Conservation (phyloP, 495 filamentous ascomycete genomes). For the Bryoglossum gracile region DNA sequence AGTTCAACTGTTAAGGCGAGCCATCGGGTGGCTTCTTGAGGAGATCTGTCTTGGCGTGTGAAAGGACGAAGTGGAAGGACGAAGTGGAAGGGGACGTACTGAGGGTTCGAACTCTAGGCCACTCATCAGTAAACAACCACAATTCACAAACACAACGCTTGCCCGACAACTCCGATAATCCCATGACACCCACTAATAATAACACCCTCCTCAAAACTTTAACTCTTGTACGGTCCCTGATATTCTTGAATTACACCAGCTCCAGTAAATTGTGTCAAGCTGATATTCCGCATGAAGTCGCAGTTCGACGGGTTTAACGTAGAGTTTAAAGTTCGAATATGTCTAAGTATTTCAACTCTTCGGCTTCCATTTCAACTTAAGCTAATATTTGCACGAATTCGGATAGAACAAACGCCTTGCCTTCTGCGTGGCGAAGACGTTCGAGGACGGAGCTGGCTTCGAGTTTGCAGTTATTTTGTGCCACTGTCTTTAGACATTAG, state of each 20-base stretch:
- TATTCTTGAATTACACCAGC: constrained; percentile 16
- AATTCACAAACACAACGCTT: neutral
- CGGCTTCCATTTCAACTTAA: constrained; percentile 12
- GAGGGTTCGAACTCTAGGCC: constrained; percentile 12
- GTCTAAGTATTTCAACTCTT: neutral
- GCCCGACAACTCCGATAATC: constrained; percentile 15
- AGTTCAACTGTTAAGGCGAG: constrained; percentile 8
- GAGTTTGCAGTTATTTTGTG: neutral
- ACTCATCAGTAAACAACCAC: constrained; percentile 10
- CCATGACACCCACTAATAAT: constrained; percentile 11
- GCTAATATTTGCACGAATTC: constrained; percentile 12
- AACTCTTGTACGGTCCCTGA: constrained; percentile 9
- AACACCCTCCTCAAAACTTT: constrained; percentile 4
- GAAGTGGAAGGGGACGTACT: constrained; percentile 8
- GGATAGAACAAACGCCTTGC: constrained; percentile 7
- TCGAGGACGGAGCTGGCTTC: neutral
- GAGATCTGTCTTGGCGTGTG: neutral
- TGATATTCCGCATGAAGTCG: constrained; percentile 8
- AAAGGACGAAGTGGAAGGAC: neutral
- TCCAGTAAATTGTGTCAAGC: constrained; percentile 12
- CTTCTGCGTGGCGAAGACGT: constrained; percentile 7
- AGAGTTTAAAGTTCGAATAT: constrained; percentile 7
- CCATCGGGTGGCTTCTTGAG: neutral
- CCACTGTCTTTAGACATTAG: neutral
- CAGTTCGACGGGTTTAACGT: constrained; percentile 13